phyloP scores from a whole-genome alignment of 257 asterid genomes.

The Solanum bulbocastanum region DNA sequence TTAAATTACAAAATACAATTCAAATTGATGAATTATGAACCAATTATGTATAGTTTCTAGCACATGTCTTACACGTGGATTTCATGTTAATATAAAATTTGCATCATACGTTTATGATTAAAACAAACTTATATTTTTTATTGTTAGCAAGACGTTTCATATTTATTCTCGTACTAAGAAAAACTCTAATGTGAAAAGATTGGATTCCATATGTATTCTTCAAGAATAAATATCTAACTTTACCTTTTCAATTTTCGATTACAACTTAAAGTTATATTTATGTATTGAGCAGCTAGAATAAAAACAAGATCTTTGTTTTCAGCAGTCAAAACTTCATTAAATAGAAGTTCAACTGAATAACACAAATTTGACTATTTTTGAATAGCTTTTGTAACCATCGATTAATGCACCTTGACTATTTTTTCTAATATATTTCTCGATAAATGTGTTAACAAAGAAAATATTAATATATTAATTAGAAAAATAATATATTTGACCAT shows the following conservation, averaged over 20 bases:
- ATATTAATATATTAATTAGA: too few relatives aligned
- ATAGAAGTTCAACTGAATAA: not conserved
- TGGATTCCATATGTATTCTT: not conserved
- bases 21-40: too few relatives aligned
- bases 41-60: too few relatives aligned
- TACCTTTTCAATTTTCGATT: not conserved
- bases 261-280: not conserved
- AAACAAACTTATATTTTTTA: too few relatives aligned
- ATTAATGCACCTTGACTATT: too few relatives aligned
- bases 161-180: not conserved
- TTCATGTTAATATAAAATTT: too few relatives aligned
- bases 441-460: too few relatives aligned
- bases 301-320: not conserved
- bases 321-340: not conserved
- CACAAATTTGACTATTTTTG: not conserved
- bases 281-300: not conserved
- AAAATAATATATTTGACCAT: too few relatives aligned
- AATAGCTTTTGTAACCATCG: not conserved
- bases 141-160: not conserved
- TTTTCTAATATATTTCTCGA: too few relatives aligned
- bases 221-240: not conserved
- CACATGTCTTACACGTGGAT: too few relatives aligned
- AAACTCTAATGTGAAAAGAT: not conserved
- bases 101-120: too few relatives aligned
- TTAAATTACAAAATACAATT: too few relatives aligned